phyloP scores from a whole-genome alignment of 225 moss, liverwort and hornwort genomes.

The Polytrichum commune region DNA sequence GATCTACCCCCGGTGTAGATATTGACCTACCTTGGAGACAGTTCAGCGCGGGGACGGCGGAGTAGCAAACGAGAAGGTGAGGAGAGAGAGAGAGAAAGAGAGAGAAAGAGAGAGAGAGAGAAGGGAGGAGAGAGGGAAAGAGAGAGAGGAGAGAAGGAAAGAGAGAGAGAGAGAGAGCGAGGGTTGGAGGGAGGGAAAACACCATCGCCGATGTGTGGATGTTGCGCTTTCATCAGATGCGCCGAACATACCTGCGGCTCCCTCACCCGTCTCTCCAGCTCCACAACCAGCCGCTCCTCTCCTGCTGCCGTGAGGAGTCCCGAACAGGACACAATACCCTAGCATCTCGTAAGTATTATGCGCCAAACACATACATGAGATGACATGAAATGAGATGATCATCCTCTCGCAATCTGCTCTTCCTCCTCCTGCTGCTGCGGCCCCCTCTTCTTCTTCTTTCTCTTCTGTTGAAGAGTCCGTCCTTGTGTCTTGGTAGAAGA shows the following conservation, averaged over 20 bases:
- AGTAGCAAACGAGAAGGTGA: neutral
- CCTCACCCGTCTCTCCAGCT: conserved; percentile 14
- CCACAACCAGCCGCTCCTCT: conserved; percentile 25
- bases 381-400: too few relatives aligned
- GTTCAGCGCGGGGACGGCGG: neutral
- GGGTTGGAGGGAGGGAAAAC: neutral
- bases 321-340: conserved; percentile 27
- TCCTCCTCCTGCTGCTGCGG: too few relatives aligned
- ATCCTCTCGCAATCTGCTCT: too few relatives aligned
- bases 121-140: neutral
- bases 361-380: too few relatives aligned
- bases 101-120: neutral
- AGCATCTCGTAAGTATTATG: conserved; percentile 39
- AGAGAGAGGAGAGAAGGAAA: neutral
- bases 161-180: neutral
- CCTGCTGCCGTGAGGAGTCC: conserved; percentile 25
- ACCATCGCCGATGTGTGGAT: conserved; percentile 1
- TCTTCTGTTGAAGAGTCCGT: too few relatives aligned
- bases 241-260: neutral
- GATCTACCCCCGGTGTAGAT: accelerated
- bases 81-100: neutral
- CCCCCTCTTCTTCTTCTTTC: too few relatives aligned
- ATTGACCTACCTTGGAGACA: too few relatives aligned
- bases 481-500: too few relatives aligned
- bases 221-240: neutral